Evolutionary conservation across 306 rosid genomes (phyloP), one percentile per base, ranked within the genome.

Genomic region (Vigna unguiculata): DNA sequence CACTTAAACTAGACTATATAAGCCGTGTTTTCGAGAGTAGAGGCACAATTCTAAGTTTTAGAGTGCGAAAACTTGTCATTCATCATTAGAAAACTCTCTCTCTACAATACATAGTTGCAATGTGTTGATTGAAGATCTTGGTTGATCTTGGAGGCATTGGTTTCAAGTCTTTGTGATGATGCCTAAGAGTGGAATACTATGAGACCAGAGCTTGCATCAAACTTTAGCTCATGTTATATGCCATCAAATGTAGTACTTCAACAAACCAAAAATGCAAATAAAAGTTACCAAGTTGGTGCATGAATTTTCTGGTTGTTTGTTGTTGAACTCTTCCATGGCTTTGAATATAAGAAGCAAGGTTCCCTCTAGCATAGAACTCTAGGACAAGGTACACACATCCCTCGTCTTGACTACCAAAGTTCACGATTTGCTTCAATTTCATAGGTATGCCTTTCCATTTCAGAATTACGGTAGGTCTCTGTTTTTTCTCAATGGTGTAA

Each of bases 151-250:
- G n/a, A n/a, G n/a, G n/a, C n/a, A n/a, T n/a, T n/a, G 92, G 96
- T 69, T 90, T 90, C 74, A 90, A 77, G 74, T 88, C 96, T 79
- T 89, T 81, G 69, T 88, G 90, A 84, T 86, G 78, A 90, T 81
- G 68, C 78, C 67, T 54, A 86, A 69, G 74, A 79, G 47, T 86
- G 84, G 22, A 85, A 69, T 48, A 86, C 30, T 81, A 86, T 72
- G 53, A 88, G 59, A 64, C 85, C 91, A 59, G 86, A 82, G 8
- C 86, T 90, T 90, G 88, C 64, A 79, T 21, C 11, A 79, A 1
- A 69, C 34, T 59, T 30, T 32, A 76, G 52, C 2, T 24, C 25
- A 61, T 38, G 53, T 32, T 41, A 58, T 19, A 17, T 40, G 28
- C 19, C 2, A 75, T n/a, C 34, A 69, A 32, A 59, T 59, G 72